Evolutionary conservation across 2,329 filamentous ascomycete genomes (phyloP), one percentile per base, ranked within the genome.

Genomic region (Colletotrichum sp.): DNA sequence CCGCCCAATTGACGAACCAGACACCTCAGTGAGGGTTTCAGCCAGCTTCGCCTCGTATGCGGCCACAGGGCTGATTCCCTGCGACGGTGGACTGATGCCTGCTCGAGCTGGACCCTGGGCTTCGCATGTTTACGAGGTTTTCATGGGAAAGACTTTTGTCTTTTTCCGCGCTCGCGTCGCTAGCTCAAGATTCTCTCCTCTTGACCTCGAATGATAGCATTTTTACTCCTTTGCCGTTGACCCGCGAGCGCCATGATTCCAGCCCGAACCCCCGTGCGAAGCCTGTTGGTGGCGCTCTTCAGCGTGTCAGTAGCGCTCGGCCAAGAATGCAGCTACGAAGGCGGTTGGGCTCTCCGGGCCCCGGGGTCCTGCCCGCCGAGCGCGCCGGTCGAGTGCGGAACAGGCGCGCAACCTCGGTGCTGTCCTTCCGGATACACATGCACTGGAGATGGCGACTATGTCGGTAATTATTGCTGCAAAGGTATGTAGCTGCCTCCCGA

Each of bases 351-450:
- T 18, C 69, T 72, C 3, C 44, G 69, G n/a, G 66, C 65, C 2
- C 30, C 26, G 6, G 52, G 69, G 28, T 72, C 69, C 9, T 72
- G 69, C 32, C 69, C 62, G 12, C 69, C 69, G 18, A 59, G 30
- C 49, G 69, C 69, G 13, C 69, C 69, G 12, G 63, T 72, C 49
- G 69, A 67, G 24, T 72, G 69, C 44, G 69, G 69, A 1, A 67
- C 62, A 8, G 69, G 69, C 26, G 69, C 69, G 32, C 69, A 72
- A 26, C 69, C 69, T 30, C 62, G 69, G n/a, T 72, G 69, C 62
- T 72, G 69, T 24, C 69, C 69, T n/a, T 72, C 69, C 1, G 69
- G 60, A 15, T 72, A 57, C 7, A 44, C 44, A 21, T 72, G 69
- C 28, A 72, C 69, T 0, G 69, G 69, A 18, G 69, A 72, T 3